phyloP scores from a whole-genome alignment of 768 basidiomycete genomes.

The Macrolepiota dolichaula region DNA sequence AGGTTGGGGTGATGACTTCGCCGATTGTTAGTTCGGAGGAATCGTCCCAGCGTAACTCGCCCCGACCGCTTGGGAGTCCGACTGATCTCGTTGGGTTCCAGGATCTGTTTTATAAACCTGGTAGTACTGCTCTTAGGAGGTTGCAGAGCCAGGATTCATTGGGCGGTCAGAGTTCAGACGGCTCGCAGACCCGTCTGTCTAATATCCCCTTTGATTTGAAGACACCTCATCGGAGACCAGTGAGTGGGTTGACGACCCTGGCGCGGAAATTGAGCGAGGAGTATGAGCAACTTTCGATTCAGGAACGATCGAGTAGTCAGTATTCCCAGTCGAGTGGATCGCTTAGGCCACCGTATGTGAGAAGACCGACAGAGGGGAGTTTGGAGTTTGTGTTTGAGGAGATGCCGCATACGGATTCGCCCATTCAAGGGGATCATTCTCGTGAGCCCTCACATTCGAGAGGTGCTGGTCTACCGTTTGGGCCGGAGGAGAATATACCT shows the following conservation, averaged over 20 bases:
- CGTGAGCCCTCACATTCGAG: conserved; percentile 31
- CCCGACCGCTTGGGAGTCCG: conserved; percentile 52
- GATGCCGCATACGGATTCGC: conserved; percentile 22
- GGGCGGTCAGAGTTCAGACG: conserved; percentile 1
- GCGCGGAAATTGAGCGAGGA: conserved; percentile 51
- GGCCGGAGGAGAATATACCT: conserved; percentile 30
- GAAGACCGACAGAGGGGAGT: conserved; percentile 28
- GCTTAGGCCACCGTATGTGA: conserved; percentile 10
- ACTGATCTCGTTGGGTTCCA: conserved; percentile 74
- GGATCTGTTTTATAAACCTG: conserved; percentile 68
- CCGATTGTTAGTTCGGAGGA: conserved; percentile 16
- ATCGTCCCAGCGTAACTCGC: conserved; percentile 37
- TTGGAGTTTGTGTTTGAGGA: conserved; percentile 39
- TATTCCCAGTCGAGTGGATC: conserved; percentile 25
- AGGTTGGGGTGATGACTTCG: conserved; percentile 13
- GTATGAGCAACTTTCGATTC: conserved; percentile 37
- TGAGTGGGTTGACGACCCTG: conserved; percentile 45
- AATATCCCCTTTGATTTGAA: conserved; percentile 32
- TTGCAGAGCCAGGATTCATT: conserved; percentile 8
- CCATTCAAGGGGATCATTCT: conserved; percentile 13
- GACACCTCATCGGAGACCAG: conserved; percentile 29
- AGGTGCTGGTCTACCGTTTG: conserved; percentile 27
- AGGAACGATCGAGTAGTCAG: conserved; percentile 24
- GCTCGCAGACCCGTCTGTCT: conserved; percentile 21
- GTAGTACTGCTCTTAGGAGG: conserved; percentile 7